Base-by-base conservation (phyloP, 306 rosid species). In the Quercus variabilis region DNA sequence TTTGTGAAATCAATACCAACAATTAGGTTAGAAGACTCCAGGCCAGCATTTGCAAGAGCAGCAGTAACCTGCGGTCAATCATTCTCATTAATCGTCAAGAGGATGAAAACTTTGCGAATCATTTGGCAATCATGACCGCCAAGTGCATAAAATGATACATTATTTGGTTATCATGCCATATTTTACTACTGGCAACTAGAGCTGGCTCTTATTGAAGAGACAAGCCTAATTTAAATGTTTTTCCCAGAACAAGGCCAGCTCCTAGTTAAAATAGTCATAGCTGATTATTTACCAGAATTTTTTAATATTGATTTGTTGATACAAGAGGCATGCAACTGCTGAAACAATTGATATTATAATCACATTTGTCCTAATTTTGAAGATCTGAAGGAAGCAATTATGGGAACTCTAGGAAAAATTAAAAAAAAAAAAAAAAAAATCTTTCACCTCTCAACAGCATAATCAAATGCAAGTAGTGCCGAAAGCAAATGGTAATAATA, bases 1-100 rank as follows among this genome's bases (percentile, higher is more conserved):
- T 92, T 94, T 6, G 98, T 94, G 90, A 92, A 90, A 86, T 94
- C 98, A 85, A 94, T 89, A 75, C 96, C 98, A 71, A 94, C 96
- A 76, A 94, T 92, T 77, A 94, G 90, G 79, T 94, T 94, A 54
- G 97, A 94, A 75, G 98, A 94, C 87, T 94, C 98, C 19, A 94
- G 83, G 55, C 98, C 98, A 73, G 98, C 98, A 41, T 88, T 87
- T 31, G 91, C 31, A 51, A 94, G 94, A 82, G 98, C 98, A 74
- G 87, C 20, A 31, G 93, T 92, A 74, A 94, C 96, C 98, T 94
- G 93, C 59, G 65, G 25, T 55, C 78, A 84, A 76, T 69, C 15
- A 33, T 54, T 74, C 59, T 52, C 82, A 83, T 80, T 75, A 80
- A n/a, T 85, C 65, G 20, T 72, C 81, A 69, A 77, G 62, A 73